phyloP scores from a whole-genome alignment of 2,329 filamentous ascomycete genomes.

The Monosporascus sp. region DNA sequence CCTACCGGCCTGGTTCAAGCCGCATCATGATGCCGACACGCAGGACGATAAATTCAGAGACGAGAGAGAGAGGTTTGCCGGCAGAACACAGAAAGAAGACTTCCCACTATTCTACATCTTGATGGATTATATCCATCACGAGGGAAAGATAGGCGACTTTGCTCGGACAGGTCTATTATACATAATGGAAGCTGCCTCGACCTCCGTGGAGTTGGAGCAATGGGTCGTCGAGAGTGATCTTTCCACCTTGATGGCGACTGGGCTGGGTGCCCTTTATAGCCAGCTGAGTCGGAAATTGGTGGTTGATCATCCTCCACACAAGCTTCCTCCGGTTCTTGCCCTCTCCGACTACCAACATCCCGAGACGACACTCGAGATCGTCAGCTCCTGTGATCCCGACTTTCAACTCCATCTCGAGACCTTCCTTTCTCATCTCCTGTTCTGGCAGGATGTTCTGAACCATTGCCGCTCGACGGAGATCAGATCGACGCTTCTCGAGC shows the following conservation, averaged over 20 bases:
- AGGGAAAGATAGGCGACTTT: constrained; percentile 92
- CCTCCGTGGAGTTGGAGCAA: constrained; percentile 75
- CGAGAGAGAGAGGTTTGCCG: constrained; percentile 67
- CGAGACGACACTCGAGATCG: constrained; percentile 62
- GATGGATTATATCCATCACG: constrained; percentile 94
- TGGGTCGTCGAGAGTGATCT: constrained; percentile 98
- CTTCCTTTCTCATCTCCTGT: constrained; percentile 89
- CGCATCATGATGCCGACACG: constrained; percentile 30
- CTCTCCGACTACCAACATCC: constrained; percentile 84
- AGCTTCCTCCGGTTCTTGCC: constrained; percentile 76
- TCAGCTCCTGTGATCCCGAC: constrained; percentile 67
- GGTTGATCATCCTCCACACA: constrained; percentile 68
- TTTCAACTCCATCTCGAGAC: constrained; percentile 86
- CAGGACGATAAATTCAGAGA: constrained; percentile 37
- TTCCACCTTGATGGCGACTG: constrained; percentile 94
- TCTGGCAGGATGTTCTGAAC: constrained; percentile 97
- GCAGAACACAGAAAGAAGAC: constrained; percentile 81
- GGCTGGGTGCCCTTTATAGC: constrained; percentile 70
- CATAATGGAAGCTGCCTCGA: constrained; percentile 88
- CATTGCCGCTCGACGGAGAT: constrained; percentile 91
- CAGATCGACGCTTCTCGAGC: constrained; percentile 86
- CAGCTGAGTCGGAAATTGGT: constrained; percentile 72
- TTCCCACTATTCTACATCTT: constrained; percentile 95
- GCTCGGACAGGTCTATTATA: constrained; percentile 90
- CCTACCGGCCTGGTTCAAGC: constrained; percentile 85